Percentiles rank a stretch among this genome's conserved stretches.
Evolutionary conservation across 1,139 yeast genomes (phyloP).

Genomic region (Spencermartinsiella ligniputridi): DNA sequence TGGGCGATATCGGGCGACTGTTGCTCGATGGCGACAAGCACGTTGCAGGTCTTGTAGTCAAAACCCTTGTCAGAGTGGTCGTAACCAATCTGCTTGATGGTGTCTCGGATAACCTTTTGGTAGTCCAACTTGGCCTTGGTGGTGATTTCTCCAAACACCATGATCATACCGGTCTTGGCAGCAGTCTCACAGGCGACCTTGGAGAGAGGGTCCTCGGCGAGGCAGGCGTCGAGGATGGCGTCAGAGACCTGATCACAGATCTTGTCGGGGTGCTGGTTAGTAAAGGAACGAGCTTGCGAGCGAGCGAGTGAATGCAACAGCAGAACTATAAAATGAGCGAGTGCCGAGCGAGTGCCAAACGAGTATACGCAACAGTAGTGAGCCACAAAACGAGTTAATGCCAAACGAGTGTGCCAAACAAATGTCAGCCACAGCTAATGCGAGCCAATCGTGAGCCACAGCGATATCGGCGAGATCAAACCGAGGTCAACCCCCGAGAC

Average conservation of each 20-base stretch:
- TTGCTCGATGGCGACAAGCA: constrained; percentile 97
- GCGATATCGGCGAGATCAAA: too few species aligned
- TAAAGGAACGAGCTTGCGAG: too few species aligned
- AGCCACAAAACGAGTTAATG: too few species aligned
- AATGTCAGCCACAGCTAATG: too few species aligned
- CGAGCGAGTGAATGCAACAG: too few species aligned
- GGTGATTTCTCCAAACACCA: constrained; percentile 99
- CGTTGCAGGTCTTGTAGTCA: constrained; percentile 99
- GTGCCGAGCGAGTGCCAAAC: too few species aligned
- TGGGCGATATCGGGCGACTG: constrained; percentile 99
- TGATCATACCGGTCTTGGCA: constrained; percentile 97
- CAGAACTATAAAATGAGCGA: too few species aligned
- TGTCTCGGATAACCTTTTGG: constrained; percentile 96
- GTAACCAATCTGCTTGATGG: constrained; percentile 97
- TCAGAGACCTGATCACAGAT: constrained; percentile 99
- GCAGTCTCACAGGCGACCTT: constrained; percentile 99
- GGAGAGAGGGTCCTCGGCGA: constrained; percentile 91
- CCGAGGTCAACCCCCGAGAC: too few species aligned
- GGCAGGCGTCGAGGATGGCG: constrained; percentile 97
- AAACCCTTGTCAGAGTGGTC: constrained; percentile 95
- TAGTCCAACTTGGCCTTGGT: constrained; percentile 92
- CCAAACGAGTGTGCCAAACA: too few species aligned
- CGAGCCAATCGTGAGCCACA: too few species aligned
- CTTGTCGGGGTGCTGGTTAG: constrained; percentile 80
- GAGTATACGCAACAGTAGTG: too few species aligned